A percentile compares a stretch with the other conserved stretches of the same genome.
phyloP scores from a whole-genome alignment of 2,329 filamentous ascomycete species.

The Venturia carpophila region DNA sequence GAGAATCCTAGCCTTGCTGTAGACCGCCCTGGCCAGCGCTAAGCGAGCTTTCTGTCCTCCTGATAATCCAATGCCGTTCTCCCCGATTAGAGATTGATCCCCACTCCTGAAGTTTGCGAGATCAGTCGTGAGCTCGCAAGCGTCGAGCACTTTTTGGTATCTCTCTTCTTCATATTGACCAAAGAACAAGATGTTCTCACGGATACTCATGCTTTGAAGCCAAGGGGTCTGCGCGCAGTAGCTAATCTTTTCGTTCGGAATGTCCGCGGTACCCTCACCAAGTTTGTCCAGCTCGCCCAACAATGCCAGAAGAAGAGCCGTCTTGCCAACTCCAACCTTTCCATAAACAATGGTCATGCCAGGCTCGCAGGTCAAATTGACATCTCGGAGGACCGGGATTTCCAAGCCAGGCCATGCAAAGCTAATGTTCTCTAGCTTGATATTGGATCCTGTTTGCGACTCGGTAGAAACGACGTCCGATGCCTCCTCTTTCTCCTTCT shows the following conservation, averaged over 20 bases:
- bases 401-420: slow-evolving; percentile 63
- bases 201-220: slow-evolving; percentile 62
- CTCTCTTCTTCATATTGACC: slow-evolving; percentile 59
- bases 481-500: slow-evolving; percentile 59
- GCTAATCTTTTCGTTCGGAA: slow-evolving; percentile 50
- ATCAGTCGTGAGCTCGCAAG: slow-evolving; percentile 54
- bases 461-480: slow-evolving; percentile 20
- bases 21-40: slow-evolving; percentile 53
- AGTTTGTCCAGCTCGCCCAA: slow-evolving; percentile 52
- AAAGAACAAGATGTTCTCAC: slow-evolving; percentile 60
- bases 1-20: slow-evolving; percentile 47
- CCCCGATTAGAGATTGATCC: slow-evolving; percentile 53
- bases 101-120: slow-evolving; percentile 56
- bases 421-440: slow-evolving; percentile 46
- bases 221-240: slow-evolving; percentile 61
- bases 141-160: slow-evolving; percentile 60
- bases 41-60: slow-evolving; percentile 54
- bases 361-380: slow-evolving; percentile 47
- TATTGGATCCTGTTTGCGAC: slow-evolving; percentile 25
- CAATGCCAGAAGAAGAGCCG: slow-evolving; percentile 50
- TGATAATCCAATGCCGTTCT: slow-evolving; percentile 54
- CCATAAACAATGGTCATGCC: slow-evolving; percentile 50
- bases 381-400: slow-evolving; percentile 46
- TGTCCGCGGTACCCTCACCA: slow-evolving; percentile 36
- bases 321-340: slow-evolving; percentile 57